A percentile compares a stretch with the other conserved stretches of the same genome.
Conservation (phyloP, 495 filamentous ascomycete species). For the Podospora pseudopauciseta region DNA sequence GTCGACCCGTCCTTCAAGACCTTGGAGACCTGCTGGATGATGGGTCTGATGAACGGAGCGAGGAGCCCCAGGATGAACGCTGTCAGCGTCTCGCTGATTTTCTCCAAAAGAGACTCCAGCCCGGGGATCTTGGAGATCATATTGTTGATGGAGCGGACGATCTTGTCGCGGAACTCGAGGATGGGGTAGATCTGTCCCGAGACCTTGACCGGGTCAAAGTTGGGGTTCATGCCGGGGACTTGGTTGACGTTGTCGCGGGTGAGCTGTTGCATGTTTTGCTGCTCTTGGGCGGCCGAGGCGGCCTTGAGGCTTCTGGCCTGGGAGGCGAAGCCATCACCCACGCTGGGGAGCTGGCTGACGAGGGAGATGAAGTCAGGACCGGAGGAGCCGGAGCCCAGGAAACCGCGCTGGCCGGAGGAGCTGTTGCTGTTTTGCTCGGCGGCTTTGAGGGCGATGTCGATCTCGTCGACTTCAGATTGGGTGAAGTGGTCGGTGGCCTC, state of each 20-base stretch:
- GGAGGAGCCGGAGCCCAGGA: conserved; percentile 40
- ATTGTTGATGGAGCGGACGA: conserved; percentile 75
- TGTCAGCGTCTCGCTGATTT: conserved; percentile 86
- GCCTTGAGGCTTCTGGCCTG: conserved; percentile 76
- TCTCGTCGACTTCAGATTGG: conserved; percentile 88
- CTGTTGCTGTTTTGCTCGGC: conserved; percentile 39
- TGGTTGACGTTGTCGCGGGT: conserved; percentile 41
- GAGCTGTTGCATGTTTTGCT: conserved; percentile 43
- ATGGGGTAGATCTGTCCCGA: conserved; percentile 89
- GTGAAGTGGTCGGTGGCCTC: conserved; percentile 95
- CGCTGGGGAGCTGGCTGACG: conserved; percentile 73
- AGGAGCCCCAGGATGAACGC: conserved; percentile 85
- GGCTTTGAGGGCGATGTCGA: conserved; percentile 68
- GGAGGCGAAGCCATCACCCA: conserved; percentile 63
- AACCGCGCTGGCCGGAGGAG: conserved; percentile 37
- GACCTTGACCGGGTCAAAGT: conserved; percentile 79
- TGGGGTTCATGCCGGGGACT: conserved; percentile 64
- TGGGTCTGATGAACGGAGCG: conserved; percentile 82
- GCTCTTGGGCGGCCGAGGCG: conserved; percentile 69
- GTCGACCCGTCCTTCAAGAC: conserved; percentile 79
- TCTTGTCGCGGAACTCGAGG: conserved; percentile 87
- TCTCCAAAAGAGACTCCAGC: conserved; percentile 78
- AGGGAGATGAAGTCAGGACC: conserved; percentile 62
- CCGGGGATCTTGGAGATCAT: conserved; percentile 92
- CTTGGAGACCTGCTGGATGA: conserved; percentile 83